Conservation (phyloP, 2,329 filamentous ascomycete species). For the Hypoxylon sp. region DNA sequence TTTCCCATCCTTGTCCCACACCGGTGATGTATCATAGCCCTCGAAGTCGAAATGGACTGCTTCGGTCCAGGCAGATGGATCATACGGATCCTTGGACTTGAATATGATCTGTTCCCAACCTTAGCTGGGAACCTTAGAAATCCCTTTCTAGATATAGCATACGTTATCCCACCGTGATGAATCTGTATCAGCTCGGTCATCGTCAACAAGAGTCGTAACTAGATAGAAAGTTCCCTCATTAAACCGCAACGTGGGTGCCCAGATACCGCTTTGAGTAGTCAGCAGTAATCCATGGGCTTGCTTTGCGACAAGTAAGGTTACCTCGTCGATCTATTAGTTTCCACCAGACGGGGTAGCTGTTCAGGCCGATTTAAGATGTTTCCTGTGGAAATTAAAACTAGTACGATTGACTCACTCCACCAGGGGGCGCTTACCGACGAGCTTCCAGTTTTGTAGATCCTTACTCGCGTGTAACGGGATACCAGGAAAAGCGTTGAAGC, state of each 20-base stretch:
- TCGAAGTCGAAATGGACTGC: slow-evolving; percentile 61
- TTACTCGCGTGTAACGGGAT: slow-evolving; percentile 58
- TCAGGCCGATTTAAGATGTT: slow-evolving; percentile 47
- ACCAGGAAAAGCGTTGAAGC: slow-evolving; percentile 59
- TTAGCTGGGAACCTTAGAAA: slow-evolving; percentile 1
- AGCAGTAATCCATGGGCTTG: slow-evolving; percentile 13
- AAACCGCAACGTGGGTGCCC: slow-evolving; percentile 60
- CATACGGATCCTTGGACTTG: slow-evolving; percentile 57
- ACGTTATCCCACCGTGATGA: slow-evolving; percentile 53
- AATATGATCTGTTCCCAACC: slow-evolving; percentile 56
- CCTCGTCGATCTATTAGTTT: slow-evolving; percentile 49
- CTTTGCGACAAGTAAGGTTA: slow-evolving; percentile 3
- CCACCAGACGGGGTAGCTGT: slow-evolving; percentile 46
- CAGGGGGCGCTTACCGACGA: slow-evolving; percentile 41
- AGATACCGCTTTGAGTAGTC: slow-evolving; percentile 54
- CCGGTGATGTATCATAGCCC: slow-evolving; percentile 66
- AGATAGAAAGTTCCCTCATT: slow-evolving; percentile 59
- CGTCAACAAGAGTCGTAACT: slow-evolving; percentile 56
- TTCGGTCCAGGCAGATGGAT: slow-evolving; percentile 59
- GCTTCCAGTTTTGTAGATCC: slow-evolving; percentile 57
- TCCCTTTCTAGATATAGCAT: background rate
- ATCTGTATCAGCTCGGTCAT: slow-evolving; percentile 49
- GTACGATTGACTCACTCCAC: background rate
- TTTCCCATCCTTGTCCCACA: slow-evolving; percentile 68
- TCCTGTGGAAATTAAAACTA: slow-evolving; percentile 33